Percentiles rank a stretch among this genome's conserved stretches.
phyloP scores from a whole-genome alignment of 495 filamentous ascomycete genomes.

The Cercophora samala region DNA sequence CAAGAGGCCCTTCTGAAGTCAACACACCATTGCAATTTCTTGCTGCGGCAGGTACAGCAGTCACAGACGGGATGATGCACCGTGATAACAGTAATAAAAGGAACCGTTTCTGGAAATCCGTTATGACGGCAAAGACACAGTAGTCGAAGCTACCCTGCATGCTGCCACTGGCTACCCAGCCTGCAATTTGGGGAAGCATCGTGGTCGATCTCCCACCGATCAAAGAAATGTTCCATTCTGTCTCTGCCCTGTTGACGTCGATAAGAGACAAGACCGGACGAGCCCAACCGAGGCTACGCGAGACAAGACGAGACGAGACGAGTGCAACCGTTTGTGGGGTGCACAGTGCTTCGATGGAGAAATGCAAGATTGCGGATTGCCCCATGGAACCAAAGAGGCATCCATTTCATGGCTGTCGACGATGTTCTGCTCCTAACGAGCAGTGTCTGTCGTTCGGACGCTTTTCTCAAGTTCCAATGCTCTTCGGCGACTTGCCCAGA shows the following conservation, averaged over 20 bases:
- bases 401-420: background rate
- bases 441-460: background rate
- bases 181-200: background rate
- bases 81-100: background rate
- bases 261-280: slow-evolving; percentile 1
- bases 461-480: background rate
- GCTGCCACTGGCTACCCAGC: background rate
- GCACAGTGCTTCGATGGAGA: background rate
- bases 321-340: background rate
- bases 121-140: background rate
- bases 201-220: background rate
- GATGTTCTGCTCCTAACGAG: background rate
- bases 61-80: slow-evolving; percentile 13
- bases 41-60: slow-evolving; percentile 29
- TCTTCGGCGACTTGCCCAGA: slow-evolving; percentile 10
- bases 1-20: slow-evolving; percentile 5
- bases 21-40: slow-evolving; percentile 18
- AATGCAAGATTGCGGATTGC: background rate
- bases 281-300: background rate
- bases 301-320: slow-evolving; percentile 5
- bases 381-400: background rate
- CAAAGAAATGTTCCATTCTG: background rate
- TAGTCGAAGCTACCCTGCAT: background rate
- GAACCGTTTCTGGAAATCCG: background rate
- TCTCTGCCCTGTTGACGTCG: slow-evolving; percentile 3